Conservation (phyloP, 192 early-diverging fungal species). For the Paraglomus occultum region DNA sequence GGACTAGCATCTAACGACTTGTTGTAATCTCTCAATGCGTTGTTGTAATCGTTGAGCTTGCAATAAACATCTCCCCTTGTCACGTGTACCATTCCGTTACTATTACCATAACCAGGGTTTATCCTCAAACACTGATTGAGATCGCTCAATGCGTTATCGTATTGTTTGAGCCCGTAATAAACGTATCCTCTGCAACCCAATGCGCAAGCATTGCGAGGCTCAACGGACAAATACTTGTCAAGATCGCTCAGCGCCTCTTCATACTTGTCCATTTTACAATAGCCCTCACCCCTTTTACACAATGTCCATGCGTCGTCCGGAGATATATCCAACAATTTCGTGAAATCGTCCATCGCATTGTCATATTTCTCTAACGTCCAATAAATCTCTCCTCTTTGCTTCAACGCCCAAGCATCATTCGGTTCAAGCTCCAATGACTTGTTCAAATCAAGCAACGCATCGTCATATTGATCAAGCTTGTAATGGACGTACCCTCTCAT, state of each 20-base stretch:
- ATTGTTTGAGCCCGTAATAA: slow-evolving; percentile 3
- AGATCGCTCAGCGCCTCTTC: slow-evolving; percentile 16
- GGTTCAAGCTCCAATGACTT: not conserved
- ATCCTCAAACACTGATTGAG: not conserved
- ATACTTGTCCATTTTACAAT: not conserved
- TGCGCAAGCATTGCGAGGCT: not conserved
- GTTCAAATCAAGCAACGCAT: slow-evolving; percentile 8
- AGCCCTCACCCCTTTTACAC: not conserved
- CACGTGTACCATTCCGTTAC: too few species aligned
- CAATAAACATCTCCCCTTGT: slow-evolving; percentile 12
- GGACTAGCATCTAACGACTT: slow-evolving; percentile 3
- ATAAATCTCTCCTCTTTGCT: slow-evolving; percentile 18
- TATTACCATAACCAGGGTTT: not conserved
- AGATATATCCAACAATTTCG: not conserved
- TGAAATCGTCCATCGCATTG: not conserved
- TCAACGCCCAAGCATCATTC: slow-evolving; percentile 2
- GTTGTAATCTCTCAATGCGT: slow-evolving; percentile 12
- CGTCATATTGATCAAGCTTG: not conserved
- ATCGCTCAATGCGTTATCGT: slow-evolving; percentile 8
- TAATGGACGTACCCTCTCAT: not conserved
- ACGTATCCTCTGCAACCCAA: not conserved
- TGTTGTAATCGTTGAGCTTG: not conserved
- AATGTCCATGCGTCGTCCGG: not conserved
- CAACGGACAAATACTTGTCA: not conserved
- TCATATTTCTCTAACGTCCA: not conserved